Evolutionary conservation across 441 rosid genomes (phyloP).

Genomic region (Rhodomyrtus psidioides): DNA sequence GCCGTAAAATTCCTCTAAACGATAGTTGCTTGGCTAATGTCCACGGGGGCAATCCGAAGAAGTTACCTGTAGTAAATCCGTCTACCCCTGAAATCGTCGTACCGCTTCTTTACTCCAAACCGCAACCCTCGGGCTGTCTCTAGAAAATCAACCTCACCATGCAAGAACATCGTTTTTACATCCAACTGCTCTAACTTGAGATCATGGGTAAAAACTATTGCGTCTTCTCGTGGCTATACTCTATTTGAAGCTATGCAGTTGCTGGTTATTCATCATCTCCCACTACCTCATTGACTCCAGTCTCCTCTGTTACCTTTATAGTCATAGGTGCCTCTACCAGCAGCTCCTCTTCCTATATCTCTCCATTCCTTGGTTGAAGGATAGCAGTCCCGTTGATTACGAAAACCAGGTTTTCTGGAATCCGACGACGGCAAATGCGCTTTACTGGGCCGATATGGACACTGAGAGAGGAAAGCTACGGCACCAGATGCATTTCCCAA

Average conservation of each 20-base stretch:
- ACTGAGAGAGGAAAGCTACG: background rate
- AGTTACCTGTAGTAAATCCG: background rate
- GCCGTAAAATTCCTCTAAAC: background rate
- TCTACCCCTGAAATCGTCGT: background rate
- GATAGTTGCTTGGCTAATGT: background rate
- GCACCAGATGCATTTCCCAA: background rate
- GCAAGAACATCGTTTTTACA: background rate
- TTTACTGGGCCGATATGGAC: background rate
- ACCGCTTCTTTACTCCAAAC: background rate
- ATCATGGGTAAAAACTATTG: background rate
- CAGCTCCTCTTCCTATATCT: background rate
- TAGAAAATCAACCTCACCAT: background rate
- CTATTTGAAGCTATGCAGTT: no score
- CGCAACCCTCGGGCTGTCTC: background rate
- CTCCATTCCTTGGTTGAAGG: background rate
- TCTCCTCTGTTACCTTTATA: background rate
- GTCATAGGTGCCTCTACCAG: background rate
- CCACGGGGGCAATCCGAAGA: background rate
- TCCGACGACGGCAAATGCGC: background rate
- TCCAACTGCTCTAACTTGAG: background rate
- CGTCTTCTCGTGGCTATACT: no score
- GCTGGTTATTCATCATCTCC: background rate
- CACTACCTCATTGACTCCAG: background rate
- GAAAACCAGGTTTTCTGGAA: background rate
- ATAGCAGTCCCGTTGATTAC: background rate